Percentiles rank a stretch among this genome's conserved stretches.
phyloP scores from a whole-genome alignment of 108 stramenopile species.

The Cylindrotheca fusiformis region DNA sequence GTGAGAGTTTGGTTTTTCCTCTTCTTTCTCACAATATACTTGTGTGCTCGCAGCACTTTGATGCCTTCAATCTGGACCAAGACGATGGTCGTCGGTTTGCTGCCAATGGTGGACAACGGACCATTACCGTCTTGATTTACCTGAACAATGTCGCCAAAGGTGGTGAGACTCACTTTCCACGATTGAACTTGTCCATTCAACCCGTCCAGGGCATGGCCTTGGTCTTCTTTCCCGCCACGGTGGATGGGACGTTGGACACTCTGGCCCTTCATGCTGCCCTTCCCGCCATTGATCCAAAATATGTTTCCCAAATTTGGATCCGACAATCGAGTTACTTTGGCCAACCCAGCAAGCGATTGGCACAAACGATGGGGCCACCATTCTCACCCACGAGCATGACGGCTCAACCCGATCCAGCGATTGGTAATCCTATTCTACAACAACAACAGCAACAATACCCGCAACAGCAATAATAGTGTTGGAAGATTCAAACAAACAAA shows the following conservation, averaged over 20 bases:
- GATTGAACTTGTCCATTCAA: constrained; percentile 64
- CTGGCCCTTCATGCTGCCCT: constrained; percentile 89
- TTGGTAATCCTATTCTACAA: not conserved
- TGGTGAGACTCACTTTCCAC: constrained; percentile 86
- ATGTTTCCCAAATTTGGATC: constrained; percentile 97
- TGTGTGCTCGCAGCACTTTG: constrained; percentile 46
- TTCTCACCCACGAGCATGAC: constrained; percentile 19
- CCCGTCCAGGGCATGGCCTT: constrained; percentile 85
- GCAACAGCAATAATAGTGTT: too few species aligned
- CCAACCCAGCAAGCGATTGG: constrained; percentile 68
- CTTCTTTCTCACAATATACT: too few species aligned
- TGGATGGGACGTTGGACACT: constrained; percentile 86
- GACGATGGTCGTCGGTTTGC: constrained; percentile 86
- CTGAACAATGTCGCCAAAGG: constrained; percentile 87
- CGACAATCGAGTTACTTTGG: constrained; percentile 86
- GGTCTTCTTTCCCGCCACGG: constrained; percentile 94
- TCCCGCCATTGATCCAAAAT: constrained; percentile 90
- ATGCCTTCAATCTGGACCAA: constrained; percentile 87
- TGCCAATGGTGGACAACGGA: constrained; percentile 92
- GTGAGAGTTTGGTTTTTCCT: too few species aligned
- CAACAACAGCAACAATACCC: not conserved
- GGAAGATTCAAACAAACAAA: not conserved
- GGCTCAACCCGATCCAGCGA: not conserved
- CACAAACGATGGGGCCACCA: constrained; percentile 58
- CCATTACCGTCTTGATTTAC: constrained; percentile 93